Base-by-base conservation (phyloP, 2,329 filamentous ascomycete species). In the Curvularia eragrostidis region DNA sequence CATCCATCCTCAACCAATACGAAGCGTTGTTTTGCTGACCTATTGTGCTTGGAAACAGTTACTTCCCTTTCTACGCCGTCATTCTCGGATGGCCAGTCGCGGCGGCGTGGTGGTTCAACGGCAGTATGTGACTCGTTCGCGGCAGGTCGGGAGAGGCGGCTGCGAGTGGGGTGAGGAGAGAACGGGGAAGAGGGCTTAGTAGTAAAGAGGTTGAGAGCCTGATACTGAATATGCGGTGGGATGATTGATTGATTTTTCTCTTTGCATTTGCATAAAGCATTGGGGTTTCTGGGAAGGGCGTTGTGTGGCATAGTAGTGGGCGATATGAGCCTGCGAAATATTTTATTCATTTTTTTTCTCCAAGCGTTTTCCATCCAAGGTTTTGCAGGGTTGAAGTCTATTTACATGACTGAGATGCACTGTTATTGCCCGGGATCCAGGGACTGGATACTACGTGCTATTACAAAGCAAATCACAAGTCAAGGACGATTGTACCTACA, bases 21-120 rank as follows among this genome's bases (percentile, higher is more conserved):
- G 32, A 34, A n/a, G 6, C 3, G 15, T n/a, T 15, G 13, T 12
- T n/a, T n/a, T 9, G 19, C 19, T 41, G 18, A 6, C 42, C n/a
- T 46, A 9, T 28, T 4, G 46, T 65, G 19, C 2, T 10, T 8
- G 3, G 2, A n/a, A 5, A 39, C 13, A 75, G 73, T 1, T 72
- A 66, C 63, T 52, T 77, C 34, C 74, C 74, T 3, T 63, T 68
- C 46, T 66, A 66, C 49, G 66, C 52, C 24, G 30, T 65, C 3
- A 56, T 76, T 3, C 66, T 77, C 13, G 72, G 70, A 24, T 77
- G 74, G 74, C 75, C 75, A 0, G 34, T 76, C 9, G 70, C 64
- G 2, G 69, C 67, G 5, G 63, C 63, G 21, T 64, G 61, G 51
- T 58, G 64, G 42, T 68, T 71, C 53, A 72, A 72, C 42, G 65